Evolutionary conservation across 2,329 filamentous ascomycete species (phyloP).

Genomic region (Pseudodiploospora longispora): DNA sequence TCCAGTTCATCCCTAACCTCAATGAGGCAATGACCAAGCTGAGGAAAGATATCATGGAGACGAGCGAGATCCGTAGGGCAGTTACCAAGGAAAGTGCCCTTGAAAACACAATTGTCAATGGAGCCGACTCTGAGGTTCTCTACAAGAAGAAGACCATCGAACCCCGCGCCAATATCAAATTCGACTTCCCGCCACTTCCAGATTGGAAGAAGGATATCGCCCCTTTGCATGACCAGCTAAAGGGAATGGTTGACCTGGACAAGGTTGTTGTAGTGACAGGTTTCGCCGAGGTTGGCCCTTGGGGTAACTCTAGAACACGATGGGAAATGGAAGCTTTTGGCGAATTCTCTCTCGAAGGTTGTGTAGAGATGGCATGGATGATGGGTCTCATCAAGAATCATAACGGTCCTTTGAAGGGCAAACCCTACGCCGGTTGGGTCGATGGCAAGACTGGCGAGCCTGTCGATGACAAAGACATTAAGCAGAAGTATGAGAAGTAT

Average conservation of each 20-base stretch:
- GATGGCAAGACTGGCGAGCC: constrained; percentile 91
- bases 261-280: constrained; percentile 97
- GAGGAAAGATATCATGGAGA: constrained; percentile 90
- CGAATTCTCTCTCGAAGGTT: constrained; percentile 94
- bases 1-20: constrained; percentile 94
- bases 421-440: constrained; percentile 94
- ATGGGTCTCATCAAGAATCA: constrained; percentile 99
- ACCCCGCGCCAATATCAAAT: constrained; percentile 96
- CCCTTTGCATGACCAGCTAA: constrained; percentile 78
- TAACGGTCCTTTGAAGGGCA: constrained; percentile 91
- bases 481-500: constrained; percentile 92
- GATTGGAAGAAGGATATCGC: constrained; percentile 88
- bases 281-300: constrained; percentile 91
- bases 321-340: constrained; percentile 99
- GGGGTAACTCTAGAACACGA: constrained; percentile 95
- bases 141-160: constrained; percentile 94
- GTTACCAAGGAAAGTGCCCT: constrained; percentile 93
- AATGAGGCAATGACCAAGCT: constrained; percentile 91
- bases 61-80: constrained; percentile 83
- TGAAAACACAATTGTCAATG: constrained; percentile 96
- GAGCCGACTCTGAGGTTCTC: constrained; percentile 80
- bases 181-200: constrained; percentile 83
- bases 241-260: constrained; percentile 97
- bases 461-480: constrained; percentile 96
- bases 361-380: constrained; percentile 99